These are phyloP conservation scores for Lachnellula suecica DNA, from an alignment of 2,329 filamentous ascomycete genomes.

Conservation along the genomic window DNA sequence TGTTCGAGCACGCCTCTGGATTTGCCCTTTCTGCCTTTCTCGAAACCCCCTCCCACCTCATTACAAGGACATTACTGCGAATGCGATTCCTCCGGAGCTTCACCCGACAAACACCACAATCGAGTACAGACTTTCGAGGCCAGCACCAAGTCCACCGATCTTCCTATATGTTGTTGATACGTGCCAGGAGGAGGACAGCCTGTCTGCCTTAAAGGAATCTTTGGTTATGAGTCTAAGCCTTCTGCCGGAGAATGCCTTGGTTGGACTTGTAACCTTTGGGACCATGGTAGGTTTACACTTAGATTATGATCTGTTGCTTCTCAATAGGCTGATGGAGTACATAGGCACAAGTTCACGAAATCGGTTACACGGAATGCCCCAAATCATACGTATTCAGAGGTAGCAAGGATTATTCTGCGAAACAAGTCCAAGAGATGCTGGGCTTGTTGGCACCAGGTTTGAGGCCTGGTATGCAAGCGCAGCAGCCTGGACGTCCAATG, in stretches of 20 bases:
- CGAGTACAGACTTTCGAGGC: slow-evolving; percentile 78
- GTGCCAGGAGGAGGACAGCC: slow-evolving; percentile 83
- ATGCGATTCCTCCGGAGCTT: slow-evolving; percentile 79
- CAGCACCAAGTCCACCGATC: slow-evolving; percentile 82
- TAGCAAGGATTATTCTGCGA: slow-evolving; percentile 96
- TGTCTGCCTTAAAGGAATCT: slow-evolving; percentile 81
- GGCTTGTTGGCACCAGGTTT: slow-evolving; percentile 72
- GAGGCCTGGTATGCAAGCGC: slow-evolving; percentile 68
- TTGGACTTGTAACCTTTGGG: slow-evolving; percentile 83
- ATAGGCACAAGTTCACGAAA: slow-evolving; percentile 92
- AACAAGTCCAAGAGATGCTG: slow-evolving; percentile 99
- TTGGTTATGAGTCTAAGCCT: slow-evolving; percentile 83
- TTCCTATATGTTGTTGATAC: slow-evolving; percentile 87
- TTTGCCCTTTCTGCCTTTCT: slow-evolving; percentile 84
- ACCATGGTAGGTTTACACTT: slow-evolving; percentile 74
- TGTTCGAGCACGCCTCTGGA: slow-evolving; percentile 80
- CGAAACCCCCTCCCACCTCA: slow-evolving; percentile 80
- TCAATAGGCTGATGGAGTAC: background rate
- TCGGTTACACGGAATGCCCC: slow-evolving; percentile 95
- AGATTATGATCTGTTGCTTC: background rate
- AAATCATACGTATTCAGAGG: slow-evolving; percentile 98
- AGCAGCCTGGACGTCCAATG: slow-evolving; percentile 71
- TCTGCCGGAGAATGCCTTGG: slow-evolving; percentile 76
- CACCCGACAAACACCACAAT: slow-evolving; percentile 85
- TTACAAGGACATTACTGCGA: slow-evolving; percentile 86